phyloP scores from a whole-genome alignment of 345 rosid genomes.

The Aquilaria malaccensis region DNA sequence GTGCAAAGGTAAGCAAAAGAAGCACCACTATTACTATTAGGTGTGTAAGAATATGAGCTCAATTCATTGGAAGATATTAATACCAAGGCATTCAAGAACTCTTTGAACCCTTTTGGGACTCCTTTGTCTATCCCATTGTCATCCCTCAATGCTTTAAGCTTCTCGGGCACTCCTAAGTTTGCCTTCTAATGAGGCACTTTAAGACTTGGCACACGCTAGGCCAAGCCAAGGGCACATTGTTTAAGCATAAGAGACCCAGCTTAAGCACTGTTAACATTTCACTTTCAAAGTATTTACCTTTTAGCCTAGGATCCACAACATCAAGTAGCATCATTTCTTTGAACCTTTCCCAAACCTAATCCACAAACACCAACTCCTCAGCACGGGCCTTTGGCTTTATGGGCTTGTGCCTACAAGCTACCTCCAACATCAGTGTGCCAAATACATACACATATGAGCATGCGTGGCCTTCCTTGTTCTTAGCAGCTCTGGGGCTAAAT shows the following conservation, averaged over 20 bases:
- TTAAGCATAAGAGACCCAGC: constrained; percentile 74
- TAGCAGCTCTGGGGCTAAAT: constrained; percentile 83
- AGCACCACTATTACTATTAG: constrained; percentile 12
- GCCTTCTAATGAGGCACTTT: constrained; percentile 59
- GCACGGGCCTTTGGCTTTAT: constrained; percentile 65
- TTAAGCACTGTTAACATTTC: constrained; percentile 51
- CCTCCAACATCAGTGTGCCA: constrained; percentile 82
- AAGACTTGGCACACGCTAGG: constrained; percentile 71
- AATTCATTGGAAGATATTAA: constrained; percentile 30
- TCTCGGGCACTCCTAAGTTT: constrained; percentile 32
- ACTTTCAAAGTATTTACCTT: constrained; percentile 33
- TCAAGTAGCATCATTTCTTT: constrained; percentile 38
- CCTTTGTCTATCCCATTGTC: constrained; percentile 6
- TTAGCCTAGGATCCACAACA: constrained; percentile 43
- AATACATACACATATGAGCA: constrained; percentile 84
- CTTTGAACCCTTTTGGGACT: constrained; percentile 25
- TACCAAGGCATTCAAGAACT: constrained; percentile 20
- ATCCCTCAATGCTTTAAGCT: not conserved
- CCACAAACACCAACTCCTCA: constrained; percentile 75
- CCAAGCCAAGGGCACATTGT: constrained; percentile 36
- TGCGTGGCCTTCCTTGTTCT: constrained; percentile 69
- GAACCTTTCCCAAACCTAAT: constrained; percentile 71
- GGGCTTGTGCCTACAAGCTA: constrained; percentile 75
- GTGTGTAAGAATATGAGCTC: constrained; percentile 17
- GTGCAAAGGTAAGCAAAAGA: constrained; percentile 25